phyloP scores from a whole-genome alignment of 192 early-diverging fungal species.

The Podila minutissima region DNA sequence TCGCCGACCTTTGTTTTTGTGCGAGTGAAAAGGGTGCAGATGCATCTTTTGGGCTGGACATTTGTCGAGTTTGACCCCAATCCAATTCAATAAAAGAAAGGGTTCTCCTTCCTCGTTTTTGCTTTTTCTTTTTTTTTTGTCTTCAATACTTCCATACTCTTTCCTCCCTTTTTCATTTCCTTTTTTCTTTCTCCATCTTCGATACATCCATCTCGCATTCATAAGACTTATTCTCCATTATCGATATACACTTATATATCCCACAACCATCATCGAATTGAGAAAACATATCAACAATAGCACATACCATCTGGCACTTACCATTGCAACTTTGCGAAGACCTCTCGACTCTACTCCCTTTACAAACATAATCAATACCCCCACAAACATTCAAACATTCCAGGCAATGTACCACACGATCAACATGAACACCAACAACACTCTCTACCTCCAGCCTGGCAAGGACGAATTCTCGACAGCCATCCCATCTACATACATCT shows the following conservation, averaged over 20 bases:
- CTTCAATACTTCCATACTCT: slow-evolving; percentile 23
- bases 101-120: slow-evolving; percentile 7
- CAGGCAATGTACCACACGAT: background rate
- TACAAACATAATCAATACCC: background rate
- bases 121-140: slow-evolving; percentile 18
- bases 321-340: too few relatives aligned
- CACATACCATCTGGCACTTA: background rate
- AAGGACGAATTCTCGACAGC: background rate
- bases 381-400: background rate
- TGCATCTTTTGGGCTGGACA: background rate
- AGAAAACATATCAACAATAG: background rate
- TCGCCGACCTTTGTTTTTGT: too few relatives aligned
- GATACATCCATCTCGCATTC: background rate
- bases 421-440: background rate
- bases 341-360: too few relatives aligned
- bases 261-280: background rate
- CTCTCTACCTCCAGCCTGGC: background rate
- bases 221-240: background rate
- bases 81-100: slow-evolving; percentile 1
- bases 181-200: background rate
- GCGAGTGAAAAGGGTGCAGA: too few relatives aligned
- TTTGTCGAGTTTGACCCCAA: background rate
- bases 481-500: background rate
- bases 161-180: background rate
- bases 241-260: background rate